These are phyloP conservation scores for Aspergillus felis DNA, from an alignment of 2,329 filamentous ascomycete genomes.

Conservation along the genomic window DNA sequence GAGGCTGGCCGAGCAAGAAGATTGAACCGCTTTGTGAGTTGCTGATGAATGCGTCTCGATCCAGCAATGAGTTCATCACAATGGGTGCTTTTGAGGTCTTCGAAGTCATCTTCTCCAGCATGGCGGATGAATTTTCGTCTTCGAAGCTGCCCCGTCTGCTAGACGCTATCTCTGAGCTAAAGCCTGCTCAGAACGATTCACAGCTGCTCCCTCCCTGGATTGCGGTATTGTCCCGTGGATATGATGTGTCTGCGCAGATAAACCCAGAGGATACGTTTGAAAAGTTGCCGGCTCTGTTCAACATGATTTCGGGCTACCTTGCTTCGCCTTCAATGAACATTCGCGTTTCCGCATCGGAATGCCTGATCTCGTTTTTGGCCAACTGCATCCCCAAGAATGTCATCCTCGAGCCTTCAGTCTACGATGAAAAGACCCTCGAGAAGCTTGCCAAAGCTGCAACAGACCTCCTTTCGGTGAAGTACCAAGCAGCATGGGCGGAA, in stretches of 20 bases:
- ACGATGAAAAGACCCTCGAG: constrained; percentile 84
- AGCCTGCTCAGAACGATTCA: constrained; percentile 87
- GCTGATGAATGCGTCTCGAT: constrained; percentile 80
- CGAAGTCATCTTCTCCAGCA: constrained; percentile 90
- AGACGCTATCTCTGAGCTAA: constrained; percentile 86
- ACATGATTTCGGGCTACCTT: constrained; percentile 74
- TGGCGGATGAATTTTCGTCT: constrained; percentile 82
- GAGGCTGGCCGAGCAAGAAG: constrained; percentile 94
- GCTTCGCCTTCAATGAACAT: constrained; percentile 89
- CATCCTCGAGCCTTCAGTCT: constrained; percentile 82
- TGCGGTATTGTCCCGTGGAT: constrained; percentile 87
- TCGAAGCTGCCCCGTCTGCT: constrained; percentile 84
- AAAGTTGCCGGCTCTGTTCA: constrained; percentile 81
- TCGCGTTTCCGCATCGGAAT: constrained; percentile 88
- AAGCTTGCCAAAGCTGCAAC: constrained; percentile 69
- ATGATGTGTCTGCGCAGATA: constrained; percentile 87
- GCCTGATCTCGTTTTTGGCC: constrained; percentile 84
- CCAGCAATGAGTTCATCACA: constrained; percentile 90
- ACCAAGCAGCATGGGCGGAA: constrained; percentile 90
- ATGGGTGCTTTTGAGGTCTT: constrained; percentile 97
- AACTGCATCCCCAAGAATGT: constrained; percentile 83
- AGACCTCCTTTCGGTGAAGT: constrained; percentile 79
- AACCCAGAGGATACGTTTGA: constrained; percentile 87
- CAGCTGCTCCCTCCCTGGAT: constrained; percentile 96
- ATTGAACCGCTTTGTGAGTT: constrained; percentile 90